A percentile compares a stretch with the other conserved stretches of the same genome.
Evolutionary conservation across 108 stramenopile genomes (phyloP).

Genomic region (Craspedostauros australis): DNA sequence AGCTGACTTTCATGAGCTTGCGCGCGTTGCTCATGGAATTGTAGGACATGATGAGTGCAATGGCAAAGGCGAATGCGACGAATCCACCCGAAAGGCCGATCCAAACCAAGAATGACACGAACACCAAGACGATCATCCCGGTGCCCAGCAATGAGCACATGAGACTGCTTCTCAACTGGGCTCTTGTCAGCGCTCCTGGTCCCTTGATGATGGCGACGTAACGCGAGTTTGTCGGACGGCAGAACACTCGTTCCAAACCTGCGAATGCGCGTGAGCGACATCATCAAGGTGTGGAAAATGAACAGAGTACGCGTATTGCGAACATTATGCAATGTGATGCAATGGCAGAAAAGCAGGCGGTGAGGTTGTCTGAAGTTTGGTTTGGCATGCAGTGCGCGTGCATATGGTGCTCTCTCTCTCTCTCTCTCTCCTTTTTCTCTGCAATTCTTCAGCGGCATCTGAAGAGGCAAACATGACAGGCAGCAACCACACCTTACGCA

Average conservation of each 20-base stretch:
- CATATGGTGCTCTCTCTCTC: too few relatives aligned
- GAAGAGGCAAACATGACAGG: too few relatives aligned
- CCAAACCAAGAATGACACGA: constrained; percentile 32
- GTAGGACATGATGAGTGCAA: constrained; percentile 23
- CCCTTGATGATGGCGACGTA: constrained; percentile 37
- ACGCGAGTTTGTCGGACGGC: constrained; percentile 18
- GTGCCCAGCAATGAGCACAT: constrained; percentile 34
- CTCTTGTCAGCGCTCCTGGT: constrained; percentile 22
- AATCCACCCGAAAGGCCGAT: constrained; percentile 23
- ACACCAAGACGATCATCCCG: constrained; percentile 14
- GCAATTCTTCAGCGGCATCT: too few relatives aligned
- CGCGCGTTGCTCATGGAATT: constrained; percentile 13
- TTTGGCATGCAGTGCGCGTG: too few relatives aligned
- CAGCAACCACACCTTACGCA: too few relatives aligned
- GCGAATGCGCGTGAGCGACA: too few relatives aligned
- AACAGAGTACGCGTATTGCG: constrained; percentile 32
- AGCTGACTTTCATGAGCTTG: constrained; percentile 8
- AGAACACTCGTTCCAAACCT: constrained; percentile 37
- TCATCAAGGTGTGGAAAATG: constrained; percentile 43
- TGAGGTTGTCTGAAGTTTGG: too few relatives aligned
- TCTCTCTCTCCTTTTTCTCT: too few relatives aligned
- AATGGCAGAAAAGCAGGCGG: constrained; percentile 31
- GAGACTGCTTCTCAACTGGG: constrained; percentile 20
- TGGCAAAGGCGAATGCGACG: constrained; percentile 22
- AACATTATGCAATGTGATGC: constrained; percentile 20